Base-by-base conservation (phyloP, 2,329 filamentous ascomycete genomes). In the Ophiostoma ulmi region DNA sequence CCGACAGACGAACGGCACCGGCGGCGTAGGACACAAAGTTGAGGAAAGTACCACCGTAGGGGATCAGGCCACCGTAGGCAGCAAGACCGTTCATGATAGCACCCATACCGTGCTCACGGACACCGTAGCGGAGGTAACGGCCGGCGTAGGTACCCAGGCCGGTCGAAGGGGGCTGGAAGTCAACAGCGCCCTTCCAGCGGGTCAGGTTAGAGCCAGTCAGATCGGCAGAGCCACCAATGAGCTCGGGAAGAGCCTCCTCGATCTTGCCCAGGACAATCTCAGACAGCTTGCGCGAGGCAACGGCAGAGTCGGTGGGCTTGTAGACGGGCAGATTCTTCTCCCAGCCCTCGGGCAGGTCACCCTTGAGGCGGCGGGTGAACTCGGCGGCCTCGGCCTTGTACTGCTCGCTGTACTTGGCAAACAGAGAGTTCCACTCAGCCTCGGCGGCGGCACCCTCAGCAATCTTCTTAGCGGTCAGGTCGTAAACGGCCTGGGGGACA, bases 1-100 rank as follows among this genome's bases (percentile, higher is more conserved):
- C 90, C 52, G 94, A 97, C 73, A 99, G 89, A 83, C 95, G 94
- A 80, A 98, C 91, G 78, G 95, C 90, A 83, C 95, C 95, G 75
- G 95, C 93, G 76, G 92, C 94, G 81, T 99, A 99, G 36, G 94
- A 98, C 76, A 98, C 93, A 82, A 99, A 99, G 91, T 98, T 99
- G 77, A 99, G 87, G 90, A 99, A 99, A 78, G 95, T 98, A 83
- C 95, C 95, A 75, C 89, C 89, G 76, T 94, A 97, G 76, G 95
- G 95, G 79, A 99, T 90, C 79, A 97, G 86, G 78, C 93, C 97
- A 77, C 95, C 95, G 83, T 98, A 99, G 74, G 94, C 95, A 75
- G 93, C 89, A 72, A 99, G 86, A 84, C 95, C 95, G 86, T 97
- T 97, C 85, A 96, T 91, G 82, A 96, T 92, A 78, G 91, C 91